Conservation (phyloP, 2,329 filamentous ascomycete species). For the Ilyonectria robusta region DNA sequence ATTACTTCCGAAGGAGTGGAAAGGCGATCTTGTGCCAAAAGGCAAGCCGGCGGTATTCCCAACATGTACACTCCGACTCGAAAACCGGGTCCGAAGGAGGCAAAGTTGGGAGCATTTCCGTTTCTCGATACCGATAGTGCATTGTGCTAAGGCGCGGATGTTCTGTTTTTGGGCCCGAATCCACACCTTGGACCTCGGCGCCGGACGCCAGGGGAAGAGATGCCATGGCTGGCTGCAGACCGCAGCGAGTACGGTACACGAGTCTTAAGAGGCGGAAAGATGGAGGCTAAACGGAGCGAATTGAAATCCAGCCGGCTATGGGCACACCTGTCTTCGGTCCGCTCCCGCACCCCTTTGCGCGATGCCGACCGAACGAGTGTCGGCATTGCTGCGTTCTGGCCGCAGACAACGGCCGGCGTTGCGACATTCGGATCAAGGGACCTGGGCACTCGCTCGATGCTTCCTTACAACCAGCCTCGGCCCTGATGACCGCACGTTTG, state of each 20-base stretch:
- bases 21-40: background rate
- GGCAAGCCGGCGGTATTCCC: background rate
- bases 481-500: conserved; percentile 36
- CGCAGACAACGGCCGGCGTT: conserved; percentile 12
- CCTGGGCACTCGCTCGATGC: conserved; percentile 23
- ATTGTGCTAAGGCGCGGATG: conserved; percentile 9
- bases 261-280: conserved; percentile 35
- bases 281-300: conserved; percentile 34
- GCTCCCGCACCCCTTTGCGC: conserved; percentile 18
- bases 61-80: background rate
- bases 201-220: conserved; percentile 17
- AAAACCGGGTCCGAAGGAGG: background rate
- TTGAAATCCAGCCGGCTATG: conserved; percentile 38
- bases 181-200: conserved; percentile 40
- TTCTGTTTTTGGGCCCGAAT: conserved; percentile 24
- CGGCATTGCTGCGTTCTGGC: conserved; percentile 3
- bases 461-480: conserved; percentile 42
- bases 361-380: conserved; percentile 5
- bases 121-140: background rate
- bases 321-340: conserved; percentile 28
- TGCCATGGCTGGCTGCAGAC: conserved; percentile 1
- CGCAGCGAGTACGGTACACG: conserved; percentile 2
- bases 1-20: background rate
- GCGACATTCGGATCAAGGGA: conserved; percentile 46
- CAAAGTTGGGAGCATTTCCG: background rate